These are phyloP conservation scores for Crithidia acanthocephali DNA, from an alignment of 208 protist genomes.

Conservation along the genomic window DNA sequence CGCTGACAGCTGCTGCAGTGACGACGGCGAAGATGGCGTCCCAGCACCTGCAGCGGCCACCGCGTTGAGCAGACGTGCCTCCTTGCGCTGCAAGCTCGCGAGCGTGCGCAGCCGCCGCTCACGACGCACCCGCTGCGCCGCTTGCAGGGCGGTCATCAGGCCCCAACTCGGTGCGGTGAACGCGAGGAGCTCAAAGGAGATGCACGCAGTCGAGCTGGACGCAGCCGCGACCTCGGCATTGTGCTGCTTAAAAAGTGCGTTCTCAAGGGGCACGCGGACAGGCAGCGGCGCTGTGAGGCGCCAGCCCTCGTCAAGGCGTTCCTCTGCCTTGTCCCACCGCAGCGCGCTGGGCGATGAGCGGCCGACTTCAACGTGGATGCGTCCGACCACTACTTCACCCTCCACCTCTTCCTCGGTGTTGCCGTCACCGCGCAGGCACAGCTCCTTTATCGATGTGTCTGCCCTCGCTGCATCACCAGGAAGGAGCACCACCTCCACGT, in stretches of 20 bases:
- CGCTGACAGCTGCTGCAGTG: slow-evolving; percentile 3
- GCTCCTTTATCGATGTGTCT: neutral
- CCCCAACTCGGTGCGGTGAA: slow-evolving; percentile 30
- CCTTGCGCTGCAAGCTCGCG: slow-evolving; percentile 9
- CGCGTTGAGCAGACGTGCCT: slow-evolving; percentile 3
- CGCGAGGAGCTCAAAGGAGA: slow-evolving; percentile 15
- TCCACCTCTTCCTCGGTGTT: neutral
- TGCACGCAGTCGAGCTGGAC: neutral
- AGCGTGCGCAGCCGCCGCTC: slow-evolving; percentile 16
- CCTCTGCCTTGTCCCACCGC: slow-evolving; percentile 19
- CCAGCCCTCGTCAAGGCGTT: slow-evolving; percentile 24
- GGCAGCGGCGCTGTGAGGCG: slow-evolving; percentile 20
- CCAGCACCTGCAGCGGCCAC: neutral
- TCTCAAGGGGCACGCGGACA: slow-evolving; percentile 8
- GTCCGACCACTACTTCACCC: slow-evolving; percentile 13
- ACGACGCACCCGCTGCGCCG: neutral
- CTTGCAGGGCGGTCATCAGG: slow-evolving; percentile 22
- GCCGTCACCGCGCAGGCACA: neutral
- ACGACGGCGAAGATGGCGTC: neutral
- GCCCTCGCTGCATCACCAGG: neutral
- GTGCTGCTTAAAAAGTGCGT: neutral
- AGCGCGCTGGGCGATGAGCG: neutral
- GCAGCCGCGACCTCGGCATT: neutral
- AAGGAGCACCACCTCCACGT: slow-evolving; percentile 12
- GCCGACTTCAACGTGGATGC: neutral